Evolutionary conservation across 768 basidiomycete species (phyloP).

Genomic region (Xerocomellus dryophilus): DNA sequence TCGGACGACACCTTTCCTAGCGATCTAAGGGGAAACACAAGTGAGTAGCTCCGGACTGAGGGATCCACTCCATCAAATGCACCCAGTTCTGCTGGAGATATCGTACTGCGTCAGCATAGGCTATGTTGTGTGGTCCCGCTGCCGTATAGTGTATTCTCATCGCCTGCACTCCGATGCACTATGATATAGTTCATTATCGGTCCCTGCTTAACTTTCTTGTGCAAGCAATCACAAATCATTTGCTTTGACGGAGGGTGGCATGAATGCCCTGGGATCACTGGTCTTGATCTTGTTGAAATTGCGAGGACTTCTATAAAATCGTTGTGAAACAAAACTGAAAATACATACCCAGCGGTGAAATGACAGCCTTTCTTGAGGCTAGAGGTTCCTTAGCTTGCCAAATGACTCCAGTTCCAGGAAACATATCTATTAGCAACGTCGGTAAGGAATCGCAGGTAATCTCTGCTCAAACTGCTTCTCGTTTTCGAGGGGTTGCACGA

Average conservation of each 20-base stretch:
- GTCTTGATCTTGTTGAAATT: no score
- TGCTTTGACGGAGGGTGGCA: background rate
- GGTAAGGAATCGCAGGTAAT: background rate
- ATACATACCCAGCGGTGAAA: background rate
- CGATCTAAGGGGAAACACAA: no score
- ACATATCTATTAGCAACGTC: slow-evolving; percentile 2
- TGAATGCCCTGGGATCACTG: no score
- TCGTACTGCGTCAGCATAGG: background rate
- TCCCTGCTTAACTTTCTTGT: no score
- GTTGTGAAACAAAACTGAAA: background rate
- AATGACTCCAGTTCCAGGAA: background rate
- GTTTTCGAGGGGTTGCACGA: slow-evolving; percentile 76
- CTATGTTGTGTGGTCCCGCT: no score
- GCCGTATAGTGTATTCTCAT: no score
- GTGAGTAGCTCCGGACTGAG: no score
- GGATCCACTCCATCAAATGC: background rate
- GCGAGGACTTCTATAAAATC: background rate
- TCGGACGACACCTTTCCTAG: no score
- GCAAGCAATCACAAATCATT: background rate
- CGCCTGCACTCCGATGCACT: no score
- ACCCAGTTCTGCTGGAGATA: background rate
- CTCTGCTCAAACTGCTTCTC: slow-evolving; percentile 64
- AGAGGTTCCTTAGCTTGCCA: background rate
- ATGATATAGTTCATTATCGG: no score
- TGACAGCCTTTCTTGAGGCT: background rate